A percentile compares a stretch with the other conserved stretches of the same genome.
Evolutionary conservation across 2,329 filamentous ascomycete species (phyloP).

Genomic region (Nemania abortiva): DNA sequence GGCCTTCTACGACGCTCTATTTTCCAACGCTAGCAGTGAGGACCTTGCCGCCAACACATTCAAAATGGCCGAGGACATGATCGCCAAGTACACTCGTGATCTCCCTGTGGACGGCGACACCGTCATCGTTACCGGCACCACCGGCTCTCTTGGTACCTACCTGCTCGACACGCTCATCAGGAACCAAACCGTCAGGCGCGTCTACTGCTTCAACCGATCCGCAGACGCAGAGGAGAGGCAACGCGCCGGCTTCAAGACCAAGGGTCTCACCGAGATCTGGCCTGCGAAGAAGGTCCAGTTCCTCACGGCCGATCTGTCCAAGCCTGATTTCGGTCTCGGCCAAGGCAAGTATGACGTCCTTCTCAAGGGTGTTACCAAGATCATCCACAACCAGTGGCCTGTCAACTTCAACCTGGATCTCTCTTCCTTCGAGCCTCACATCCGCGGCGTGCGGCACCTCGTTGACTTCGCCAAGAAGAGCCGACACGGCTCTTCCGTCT

Average conservation of each 20-base stretch:
- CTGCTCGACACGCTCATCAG: conserved; percentile 55
- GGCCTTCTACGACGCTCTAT: conserved; percentile 48
- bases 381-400: conserved; percentile 66
- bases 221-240: conserved; percentile 54
- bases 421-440: conserved; percentile 62
- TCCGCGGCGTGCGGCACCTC: conserved; percentile 63
- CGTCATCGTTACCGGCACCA: conserved; percentile 61
- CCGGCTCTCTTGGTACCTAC: conserved; percentile 61
- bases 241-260: conserved; percentile 54
- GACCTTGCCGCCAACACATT: conserved; percentile 39
- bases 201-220: conserved; percentile 64
- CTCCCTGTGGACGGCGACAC: conserved; percentile 49
- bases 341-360: conserved; percentile 54
- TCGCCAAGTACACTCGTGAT: conserved; percentile 45
- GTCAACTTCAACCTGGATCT: conserved; percentile 66
- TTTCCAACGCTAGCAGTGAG: conserved; percentile 37
- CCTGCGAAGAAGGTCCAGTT: conserved; percentile 58
- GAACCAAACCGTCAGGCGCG: conserved; percentile 52
- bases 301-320: conserved; percentile 61
- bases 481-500: conserved; percentile 50
- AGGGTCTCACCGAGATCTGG: conserved; percentile 55
- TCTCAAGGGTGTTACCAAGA: conserved; percentile 55
- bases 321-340: conserved; percentile 61
- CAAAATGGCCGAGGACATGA: conserved; percentile 41
- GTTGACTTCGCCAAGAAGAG: conserved; percentile 56